Evolutionary conservation across 192 early-diverging fungal species (phyloP), one percentile per base, ranked within the genome.

Genomic region (Rhizophagus sp.): DNA sequence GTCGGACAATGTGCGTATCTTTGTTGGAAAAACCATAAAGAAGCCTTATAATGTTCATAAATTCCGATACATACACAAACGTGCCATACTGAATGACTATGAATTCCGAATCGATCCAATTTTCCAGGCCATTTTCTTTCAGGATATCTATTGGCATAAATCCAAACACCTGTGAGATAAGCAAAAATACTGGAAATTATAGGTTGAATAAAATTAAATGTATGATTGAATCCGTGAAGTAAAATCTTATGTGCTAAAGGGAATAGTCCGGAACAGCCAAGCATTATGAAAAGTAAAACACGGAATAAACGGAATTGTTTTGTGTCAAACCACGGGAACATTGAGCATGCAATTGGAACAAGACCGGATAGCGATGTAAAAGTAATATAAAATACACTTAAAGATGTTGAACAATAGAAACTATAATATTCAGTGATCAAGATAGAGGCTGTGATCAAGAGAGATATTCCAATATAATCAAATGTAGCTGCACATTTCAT

Each of bases 61-160:
- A 91, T 91, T 10, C 90, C 91, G 3, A 87, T 82, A 30, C 89
- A 88, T 24, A 92, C 91, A 81, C 85, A 87, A 22, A 90, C 82
- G 74, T 92, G 91, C 91, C 91, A 92, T 62, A 89, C 76, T 36
- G 89, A 88, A 82, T 92, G 91, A 65, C 88, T 89, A 62, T 88
- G 87, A 39, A 76, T 76, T 49, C 91, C 91, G 75, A 84, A 83
- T 47, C 80, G 79, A 76, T 92, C 91, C 85, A 90, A 90, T 62
- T 82, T 62, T 11, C 91, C 91, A 5, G 91, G 91, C 50, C 83
- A 91, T 70, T 86, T 85, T 69, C 87, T 87, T 80, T 92, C 91
- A 33, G 91, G 91, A 68, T 88, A 90, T 11, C 90, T 87, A 71
- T 89, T 87, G 62, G 88, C 91, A 79, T 92, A 90, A 49, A 92